phyloP scores from a whole-genome alignment of 1,284 basidiomycete species.

The Crucibulum cyathiforme region DNA sequence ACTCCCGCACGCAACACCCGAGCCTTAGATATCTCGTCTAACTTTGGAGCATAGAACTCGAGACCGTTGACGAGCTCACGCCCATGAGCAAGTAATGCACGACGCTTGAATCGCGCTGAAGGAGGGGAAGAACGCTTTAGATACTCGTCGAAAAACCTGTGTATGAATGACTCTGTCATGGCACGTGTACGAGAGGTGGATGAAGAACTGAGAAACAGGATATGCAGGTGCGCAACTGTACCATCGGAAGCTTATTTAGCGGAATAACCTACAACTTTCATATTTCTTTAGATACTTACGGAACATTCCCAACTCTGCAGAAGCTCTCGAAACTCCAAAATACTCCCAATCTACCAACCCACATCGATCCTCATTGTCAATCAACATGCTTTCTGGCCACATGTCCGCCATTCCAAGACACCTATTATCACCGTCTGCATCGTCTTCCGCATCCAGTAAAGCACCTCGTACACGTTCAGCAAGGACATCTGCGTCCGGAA shows the following conservation, averaged over 20 bases:
- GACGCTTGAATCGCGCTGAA: constrained; percentile 15
- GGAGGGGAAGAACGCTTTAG: background rate
- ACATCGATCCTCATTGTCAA: constrained; percentile 15
- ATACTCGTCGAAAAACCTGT: constrained; percentile 13
- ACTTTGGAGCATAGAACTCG: constrained; percentile 15
- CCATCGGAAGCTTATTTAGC: background rate
- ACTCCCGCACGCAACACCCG: constrained; percentile 19
- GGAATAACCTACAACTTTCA: background rate
- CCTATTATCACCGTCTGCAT: constrained; percentile 8
- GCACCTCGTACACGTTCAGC: constrained; percentile 12
- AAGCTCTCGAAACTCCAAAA: constrained; percentile 29
- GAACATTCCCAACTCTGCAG: constrained; percentile 35
- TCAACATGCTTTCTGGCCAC: constrained; percentile 34
- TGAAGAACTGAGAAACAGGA: constrained; percentile 16
- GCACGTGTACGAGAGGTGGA: constrained; percentile 4
- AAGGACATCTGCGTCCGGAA: constrained; percentile 20
- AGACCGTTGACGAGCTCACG: constrained; percentile 27
- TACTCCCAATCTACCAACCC: constrained; percentile 37
- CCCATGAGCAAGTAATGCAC: constrained; percentile 22
- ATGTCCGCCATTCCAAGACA: constrained; percentile 36
- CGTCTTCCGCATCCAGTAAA: constrained; percentile 9
- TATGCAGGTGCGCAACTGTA: constrained; percentile 34
- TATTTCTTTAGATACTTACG: constrained; percentile 13
- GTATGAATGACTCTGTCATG: constrained; percentile 17
- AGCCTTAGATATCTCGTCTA: constrained; percentile 15